Conservation (phyloP, 2,329 filamentous ascomycete genomes). For the Fusarium stilboides region DNA sequence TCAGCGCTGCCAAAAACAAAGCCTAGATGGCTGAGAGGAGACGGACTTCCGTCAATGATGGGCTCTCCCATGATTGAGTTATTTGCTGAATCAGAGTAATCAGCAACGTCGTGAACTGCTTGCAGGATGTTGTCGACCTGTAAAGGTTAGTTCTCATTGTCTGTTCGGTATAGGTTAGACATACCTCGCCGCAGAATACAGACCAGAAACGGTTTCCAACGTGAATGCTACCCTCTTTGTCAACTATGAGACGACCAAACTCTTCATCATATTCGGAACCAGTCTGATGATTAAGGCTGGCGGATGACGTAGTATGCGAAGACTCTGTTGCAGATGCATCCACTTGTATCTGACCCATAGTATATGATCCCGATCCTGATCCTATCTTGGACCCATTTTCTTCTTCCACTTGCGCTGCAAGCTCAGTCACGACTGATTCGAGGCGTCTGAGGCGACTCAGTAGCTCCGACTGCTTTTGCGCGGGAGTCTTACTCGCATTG, state of each 20-base stretch:
- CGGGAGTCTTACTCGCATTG: conserved; percentile 35
- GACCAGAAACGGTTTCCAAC: conserved; percentile 54
- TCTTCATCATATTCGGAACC: conserved; percentile 49
- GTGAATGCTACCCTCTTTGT: conserved; percentile 46
- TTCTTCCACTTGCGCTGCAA: conserved; percentile 52
- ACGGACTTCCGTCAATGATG: not conserved
- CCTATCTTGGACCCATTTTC: conserved; percentile 26
- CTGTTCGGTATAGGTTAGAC: not conserved
- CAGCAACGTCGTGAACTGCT: conserved; percentile 49
- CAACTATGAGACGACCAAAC: conserved; percentile 50
- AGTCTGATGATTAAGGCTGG: conserved; percentile 4
- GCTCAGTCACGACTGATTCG: conserved; percentile 52
- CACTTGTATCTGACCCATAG: conserved; percentile 21
- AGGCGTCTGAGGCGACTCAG: conserved; percentile 50
- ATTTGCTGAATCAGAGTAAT: conserved; percentile 22
- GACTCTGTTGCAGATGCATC: conserved; percentile 26
- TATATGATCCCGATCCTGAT: not conserved
- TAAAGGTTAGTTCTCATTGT: not conserved
- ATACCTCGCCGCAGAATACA: conserved; percentile 52
- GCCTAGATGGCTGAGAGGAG: conserved; percentile 23
- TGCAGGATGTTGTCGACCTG: conserved; percentile 53
- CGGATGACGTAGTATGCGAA: conserved; percentile 12
- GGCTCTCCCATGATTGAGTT: conserved; percentile 8
- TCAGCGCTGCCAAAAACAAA: conserved; percentile 43
- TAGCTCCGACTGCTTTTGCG: conserved; percentile 52